A percentile compares a stretch with the other conserved stretches of the same genome.
phyloP scores from a whole-genome alignment of 495 filamentous ascomycete genomes.

The Neurospora intermedia region DNA sequence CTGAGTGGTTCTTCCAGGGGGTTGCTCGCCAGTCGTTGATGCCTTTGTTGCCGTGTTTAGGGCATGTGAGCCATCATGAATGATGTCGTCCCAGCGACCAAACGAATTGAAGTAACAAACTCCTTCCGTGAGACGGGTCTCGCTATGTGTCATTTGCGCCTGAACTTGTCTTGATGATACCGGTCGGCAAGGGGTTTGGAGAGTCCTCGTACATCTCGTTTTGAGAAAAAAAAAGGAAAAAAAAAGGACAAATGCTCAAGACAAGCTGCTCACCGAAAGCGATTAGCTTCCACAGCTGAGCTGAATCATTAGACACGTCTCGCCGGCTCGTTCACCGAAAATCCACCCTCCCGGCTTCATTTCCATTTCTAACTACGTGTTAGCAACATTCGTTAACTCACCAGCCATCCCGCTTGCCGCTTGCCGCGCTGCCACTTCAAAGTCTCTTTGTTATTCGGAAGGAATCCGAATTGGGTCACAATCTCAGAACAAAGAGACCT shows the following conservation, averaged over 20 bases:
- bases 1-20: neutral
- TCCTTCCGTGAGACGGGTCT: neutral
- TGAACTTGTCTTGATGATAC: neutral
- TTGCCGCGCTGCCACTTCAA: neutral
- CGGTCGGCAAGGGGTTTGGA: neutral
- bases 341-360: neutral
- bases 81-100: neutral
- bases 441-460: neutral
- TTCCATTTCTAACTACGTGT: neutral
- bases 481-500: neutral
- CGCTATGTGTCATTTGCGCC: neutral
- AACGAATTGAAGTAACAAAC: neutral
- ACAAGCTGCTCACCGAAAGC: neutral
- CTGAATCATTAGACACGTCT: neutral
- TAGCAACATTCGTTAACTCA: neutral
- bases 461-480: neutral
- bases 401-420: neutral
- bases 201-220: neutral
- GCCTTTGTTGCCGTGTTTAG: neutral
- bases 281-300: neutral
- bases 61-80: neutral
- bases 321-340: neutral
- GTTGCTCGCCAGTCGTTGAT: neutral
- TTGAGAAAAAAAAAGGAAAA: neutral
- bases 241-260: neutral